These are phyloP conservation scores for Phaseolus lunatus DNA, from an alignment of 306 rosid genomes.

Conservation along the genomic window DNA sequence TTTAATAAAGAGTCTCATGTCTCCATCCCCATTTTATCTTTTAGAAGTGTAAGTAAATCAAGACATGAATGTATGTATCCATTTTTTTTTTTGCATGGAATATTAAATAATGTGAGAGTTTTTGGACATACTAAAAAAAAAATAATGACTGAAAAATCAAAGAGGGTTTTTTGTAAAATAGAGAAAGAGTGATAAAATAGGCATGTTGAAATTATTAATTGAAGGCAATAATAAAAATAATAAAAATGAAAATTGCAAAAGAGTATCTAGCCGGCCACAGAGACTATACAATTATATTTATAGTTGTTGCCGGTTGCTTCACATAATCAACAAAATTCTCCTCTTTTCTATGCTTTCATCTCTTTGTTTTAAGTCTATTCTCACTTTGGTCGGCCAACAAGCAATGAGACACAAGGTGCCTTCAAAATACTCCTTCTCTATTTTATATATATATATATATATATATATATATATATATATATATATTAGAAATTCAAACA, in stretches of 20 bases:
- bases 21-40: no score
- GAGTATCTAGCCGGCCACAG: slow-evolving; percentile 51
- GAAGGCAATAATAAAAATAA: no score
- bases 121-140: no score
- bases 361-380: slow-evolving; percentile 49
- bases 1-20: no score
- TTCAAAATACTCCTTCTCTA: slow-evolving; percentile 16
- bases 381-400: slow-evolving; percentile 64
- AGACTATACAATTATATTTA: neutral
- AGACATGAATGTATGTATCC: no score
- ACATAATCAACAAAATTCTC: slow-evolving; percentile 30
- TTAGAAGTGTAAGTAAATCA: no score
- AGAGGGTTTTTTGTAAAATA: neutral
- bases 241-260: slow-evolving; percentile 27
- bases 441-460: neutral
- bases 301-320: slow-evolving; percentile 43
- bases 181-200: slow-evolving; percentile 26
- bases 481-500: no score
- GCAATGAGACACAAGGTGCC: slow-evolving; percentile 59
- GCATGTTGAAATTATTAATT: slow-evolving; percentile 19
- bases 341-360: slow-evolving; percentile 35
- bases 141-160: slow-evolving; percentile 34
- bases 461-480: no score
- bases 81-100: no score
- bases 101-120: no score